phyloP scores from a whole-genome alignment of 495 filamentous ascomycete species.

The Tuber aestivum region DNA sequence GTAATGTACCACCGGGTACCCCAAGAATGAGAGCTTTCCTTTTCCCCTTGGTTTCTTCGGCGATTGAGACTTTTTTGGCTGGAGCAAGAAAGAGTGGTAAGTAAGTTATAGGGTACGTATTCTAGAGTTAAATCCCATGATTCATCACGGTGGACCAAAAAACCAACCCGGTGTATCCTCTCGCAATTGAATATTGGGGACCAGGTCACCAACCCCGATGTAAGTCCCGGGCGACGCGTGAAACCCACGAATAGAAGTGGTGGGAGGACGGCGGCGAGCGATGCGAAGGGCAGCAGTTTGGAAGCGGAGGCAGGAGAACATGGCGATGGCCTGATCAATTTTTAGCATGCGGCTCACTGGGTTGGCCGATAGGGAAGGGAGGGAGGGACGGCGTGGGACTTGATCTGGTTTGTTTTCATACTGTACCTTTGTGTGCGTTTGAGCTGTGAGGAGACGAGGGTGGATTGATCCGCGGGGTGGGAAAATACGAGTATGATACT shows the following conservation, averaged over 20 bases:
- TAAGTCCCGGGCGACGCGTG: slow-evolving; percentile 50
- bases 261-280: neutral
- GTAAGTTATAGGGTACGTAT: too few relatives aligned
- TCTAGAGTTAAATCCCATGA: slow-evolving; percentile 29
- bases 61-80: slow-evolving; percentile 81
- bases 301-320: slow-evolving; percentile 17
- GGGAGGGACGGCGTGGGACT: neutral
- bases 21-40: slow-evolving; percentile 74
- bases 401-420: neutral
- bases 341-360: neutral
- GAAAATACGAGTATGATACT: too few relatives aligned
- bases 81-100: slow-evolving; percentile 39
- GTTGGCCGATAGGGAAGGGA: neutral
- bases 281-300: slow-evolving; percentile 6
- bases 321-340: neutral
- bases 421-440: neutral
- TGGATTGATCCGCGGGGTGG: neutral
- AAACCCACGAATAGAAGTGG: slow-evolving; percentile 46
- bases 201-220: slow-evolving; percentile 56
- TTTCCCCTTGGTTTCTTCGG: slow-evolving; percentile 60
- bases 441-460: neutral
- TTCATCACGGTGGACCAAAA: neutral
- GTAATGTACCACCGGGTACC: slow-evolving; percentile 61
- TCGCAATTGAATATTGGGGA: slow-evolving; percentile 58
- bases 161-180: slow-evolving; percentile 51